Percentiles rank a stretch among this genome's conserved stretches.
Evolutionary conservation across 768 basidiomycete genomes (phyloP).

Genomic region (Gautieria morchelliformis): DNA sequence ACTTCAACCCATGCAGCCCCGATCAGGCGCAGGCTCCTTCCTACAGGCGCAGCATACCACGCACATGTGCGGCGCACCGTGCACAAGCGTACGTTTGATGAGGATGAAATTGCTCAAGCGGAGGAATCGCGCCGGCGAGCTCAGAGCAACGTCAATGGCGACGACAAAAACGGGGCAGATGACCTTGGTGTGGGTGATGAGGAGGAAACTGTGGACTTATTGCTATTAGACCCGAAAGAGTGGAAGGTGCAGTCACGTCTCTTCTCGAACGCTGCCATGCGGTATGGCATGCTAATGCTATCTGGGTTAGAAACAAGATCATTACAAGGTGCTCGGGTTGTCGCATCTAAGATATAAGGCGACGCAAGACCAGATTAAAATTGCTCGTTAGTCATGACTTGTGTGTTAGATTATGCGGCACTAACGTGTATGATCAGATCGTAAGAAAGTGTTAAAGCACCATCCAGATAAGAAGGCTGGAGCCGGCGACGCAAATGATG

Average conservation of each 20-base stretch:
- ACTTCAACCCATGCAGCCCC: slow-evolving; percentile 22
- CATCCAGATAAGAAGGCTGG: slow-evolving; percentile 95
- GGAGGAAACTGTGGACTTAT: slow-evolving; percentile 59
- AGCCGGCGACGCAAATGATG: slow-evolving; percentile 82
- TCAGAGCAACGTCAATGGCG: slow-evolving; percentile 31
- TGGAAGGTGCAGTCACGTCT: slow-evolving; percentile 69
- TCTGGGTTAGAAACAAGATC: slow-evolving; percentile 79
- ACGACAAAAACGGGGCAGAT: slow-evolving; percentile 48
- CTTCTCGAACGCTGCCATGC: neutral
- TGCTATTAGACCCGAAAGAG: slow-evolving; percentile 86
- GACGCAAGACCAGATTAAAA: slow-evolving; percentile 85
- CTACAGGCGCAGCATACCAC: slow-evolving; percentile 83
- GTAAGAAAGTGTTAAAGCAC: slow-evolving; percentile 97
- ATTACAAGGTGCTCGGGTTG: slow-evolving; percentile 93
- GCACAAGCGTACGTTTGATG: slow-evolving; percentile 71
- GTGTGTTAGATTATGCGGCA: neutral
- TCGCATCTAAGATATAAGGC: slow-evolving; percentile 84
- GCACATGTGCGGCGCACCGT: slow-evolving; percentile 69
- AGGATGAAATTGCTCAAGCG: slow-evolving; percentile 63
- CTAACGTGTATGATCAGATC: slow-evolving; percentile 44
- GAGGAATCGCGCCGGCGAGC: slow-evolving; percentile 43
- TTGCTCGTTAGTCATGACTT: slow-evolving; percentile 68
- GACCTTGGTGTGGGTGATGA: slow-evolving; percentile 93
- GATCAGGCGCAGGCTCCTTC: slow-evolving; percentile 50
- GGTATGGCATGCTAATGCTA: neutral